Evolutionary conservation across 441 rosid genomes (phyloP).

Genomic region (Gossypium trilobum): DNA sequence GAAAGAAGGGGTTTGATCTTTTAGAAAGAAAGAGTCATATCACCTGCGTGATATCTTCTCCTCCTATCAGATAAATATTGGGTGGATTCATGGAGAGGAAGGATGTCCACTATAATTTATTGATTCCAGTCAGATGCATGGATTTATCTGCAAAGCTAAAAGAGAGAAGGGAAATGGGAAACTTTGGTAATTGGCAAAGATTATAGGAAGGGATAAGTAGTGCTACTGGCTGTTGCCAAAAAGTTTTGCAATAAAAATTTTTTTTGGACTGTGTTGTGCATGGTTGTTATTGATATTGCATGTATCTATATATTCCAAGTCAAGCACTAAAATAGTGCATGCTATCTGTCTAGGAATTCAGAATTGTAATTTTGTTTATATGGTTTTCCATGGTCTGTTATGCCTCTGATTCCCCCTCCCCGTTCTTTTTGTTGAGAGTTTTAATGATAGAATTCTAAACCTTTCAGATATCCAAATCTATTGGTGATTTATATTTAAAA

Average conservation of each 20-base stretch:
- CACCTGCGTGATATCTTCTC: conserved; percentile 4
- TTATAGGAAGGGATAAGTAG: conserved; percentile 3
- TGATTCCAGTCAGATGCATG: background rate
- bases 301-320: background rate
- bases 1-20: background rate
- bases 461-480: conserved; percentile 73
- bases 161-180: background rate
- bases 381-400: background rate
- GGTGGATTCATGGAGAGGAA: background rate
- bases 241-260: background rate
- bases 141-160: conserved; percentile 3
- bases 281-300: background rate
- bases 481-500: conserved; percentile 86
- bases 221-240: background rate
- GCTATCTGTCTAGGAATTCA: background rate
- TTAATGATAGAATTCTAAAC: conserved; percentile 12
- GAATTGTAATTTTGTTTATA: background rate
- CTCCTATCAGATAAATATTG: background rate
- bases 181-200: background rate
- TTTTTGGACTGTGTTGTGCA: background rate
- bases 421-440: too few species aligned
- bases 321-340: background rate
- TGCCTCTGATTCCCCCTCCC: background rate
- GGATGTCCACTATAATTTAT: background rate
- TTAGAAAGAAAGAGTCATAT: background rate